Evolutionary conservation across 2,329 filamentous ascomycete species (phyloP), one percentile per base, ranked within the genome.

Genomic region (Phialocephala subalpina): DNA sequence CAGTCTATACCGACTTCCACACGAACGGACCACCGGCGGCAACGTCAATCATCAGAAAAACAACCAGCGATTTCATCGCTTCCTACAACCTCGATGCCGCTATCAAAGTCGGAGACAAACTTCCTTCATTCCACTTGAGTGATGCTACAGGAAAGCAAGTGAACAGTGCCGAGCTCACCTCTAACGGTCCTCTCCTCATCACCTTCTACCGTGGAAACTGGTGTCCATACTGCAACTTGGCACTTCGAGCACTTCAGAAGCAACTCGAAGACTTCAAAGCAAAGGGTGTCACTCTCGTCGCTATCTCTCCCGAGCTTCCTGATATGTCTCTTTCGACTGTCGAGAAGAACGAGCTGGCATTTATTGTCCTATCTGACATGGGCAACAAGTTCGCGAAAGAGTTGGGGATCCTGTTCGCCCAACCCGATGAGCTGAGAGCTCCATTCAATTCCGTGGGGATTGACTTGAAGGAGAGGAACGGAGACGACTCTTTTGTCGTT

Each of bases 161-260:
- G 1, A 74, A 73, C 2, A 78, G 74, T 63, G 63, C 58, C 12
- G 70, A 74, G 11, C 77, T 80, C 14, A 73, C 78, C 29, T 61
- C 67, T 36, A 70, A 75, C 14, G 78, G 76, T 2, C 73, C 76
- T 1, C 65, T 83, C 20, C 74, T 83, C 33, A 49, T 83, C 53
- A 79, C 78, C n/a, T 83, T 83, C 73, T 82, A 83, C 73, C 81
- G 81, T 56, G 81, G 81, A 18, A 73, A 75, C 60, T 83, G 81
- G 81, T 83, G 81, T 64, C 81, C 81, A 0, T 82, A 75, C 75
- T 83, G 81, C 76, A 82, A 82, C 71, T 59, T 82, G 18, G 75
- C 76, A 1, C 72, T 82, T 22, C 71, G 62, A 5, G 73, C 73
- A 22, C 71, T 82, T 0, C 80, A 82, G 64, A 70, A 75, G 49